Percentiles rank a stretch among this genome's conserved stretches.
phyloP scores from a whole-genome alignment of 768 basidiomycete genomes.

The Mycena amicta region DNA sequence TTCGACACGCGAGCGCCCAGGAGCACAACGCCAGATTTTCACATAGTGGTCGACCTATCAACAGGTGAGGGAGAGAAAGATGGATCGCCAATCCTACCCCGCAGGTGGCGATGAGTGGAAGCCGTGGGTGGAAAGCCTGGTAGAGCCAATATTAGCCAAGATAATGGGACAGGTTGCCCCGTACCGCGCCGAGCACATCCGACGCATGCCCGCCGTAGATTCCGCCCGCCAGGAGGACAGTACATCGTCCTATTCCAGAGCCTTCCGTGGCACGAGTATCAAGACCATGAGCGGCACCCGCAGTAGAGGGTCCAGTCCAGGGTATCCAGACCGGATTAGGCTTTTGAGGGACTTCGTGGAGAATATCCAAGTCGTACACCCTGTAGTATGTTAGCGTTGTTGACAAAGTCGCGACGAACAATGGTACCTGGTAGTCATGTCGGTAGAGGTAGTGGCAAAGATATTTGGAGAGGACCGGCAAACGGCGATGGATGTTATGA shows the following conservation, averaged over 20 bases:
- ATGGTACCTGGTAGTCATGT: constrained; percentile 52
- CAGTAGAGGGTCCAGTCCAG: constrained; percentile 48
- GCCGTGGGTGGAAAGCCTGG: constrained; percentile 68
- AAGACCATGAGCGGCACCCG: constrained; percentile 71
- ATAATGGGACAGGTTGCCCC: constrained; percentile 20
- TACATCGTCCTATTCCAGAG: constrained; percentile 62
- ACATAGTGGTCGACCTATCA: constrained; percentile 68
- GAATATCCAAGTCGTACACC: constrained; percentile 60
- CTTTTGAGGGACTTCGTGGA: constrained; percentile 29
- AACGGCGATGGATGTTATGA: constrained; percentile 69
- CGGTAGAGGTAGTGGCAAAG: constrained; percentile 73
- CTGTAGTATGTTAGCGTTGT: constrained; percentile 26
- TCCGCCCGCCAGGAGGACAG: constrained; percentile 67
- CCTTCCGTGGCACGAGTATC: constrained; percentile 64
- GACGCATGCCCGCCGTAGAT: constrained; percentile 74
- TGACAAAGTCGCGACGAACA: neutral
- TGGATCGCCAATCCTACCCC: constrained; percentile 52
- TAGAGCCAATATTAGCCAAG: neutral
- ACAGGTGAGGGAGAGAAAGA: constrained; percentile 4
- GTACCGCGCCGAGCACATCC: constrained; percentile 67
- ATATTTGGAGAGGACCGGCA: constrained; percentile 62
- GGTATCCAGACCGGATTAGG: constrained; percentile 67
- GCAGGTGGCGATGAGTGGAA: constrained; percentile 74
- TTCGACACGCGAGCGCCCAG: constrained; percentile 40
- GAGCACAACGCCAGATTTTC: constrained; percentile 73